Base-by-base conservation (phyloP, 2,329 filamentous ascomycete genomes). In the Xylariaceae sp. region DNA sequence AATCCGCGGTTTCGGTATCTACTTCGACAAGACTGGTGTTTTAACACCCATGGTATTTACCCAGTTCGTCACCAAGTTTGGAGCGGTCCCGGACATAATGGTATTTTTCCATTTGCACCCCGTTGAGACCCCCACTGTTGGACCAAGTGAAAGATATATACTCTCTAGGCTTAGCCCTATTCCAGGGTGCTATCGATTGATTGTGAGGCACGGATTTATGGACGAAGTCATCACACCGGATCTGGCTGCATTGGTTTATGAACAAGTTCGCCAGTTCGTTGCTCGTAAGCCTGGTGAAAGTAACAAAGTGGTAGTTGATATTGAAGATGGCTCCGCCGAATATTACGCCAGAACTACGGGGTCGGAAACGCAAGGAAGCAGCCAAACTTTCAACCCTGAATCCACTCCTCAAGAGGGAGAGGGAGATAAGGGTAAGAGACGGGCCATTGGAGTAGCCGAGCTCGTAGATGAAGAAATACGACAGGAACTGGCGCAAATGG, bases 1-100 rank as follows among this genome's bases (percentile, higher is more conserved):
- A 0, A 76, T 79, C 42, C 72, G 70, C 45, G 86, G 73, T 22
- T 74, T 79, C 6, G 86, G 83, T 1, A 81, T 91, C 44, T 90
- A 88, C 69, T 89, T 91, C 61, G 86, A 91, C 67, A 90, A 91
- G 65, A 74, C 79, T 1, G 85, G 86, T 35, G 75, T 79, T 29
- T 75, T 76, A 5, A 79, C 78, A 0, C 85, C 83, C 2, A 76
- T 75, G 6, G 82, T 85, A 8, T 89, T 88, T 62, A 78, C 80
- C 3, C 83, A 90, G 42, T 90, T 89, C 59, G 71, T 88, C 8
- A 77, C 74, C 40, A 89, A 89, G 59, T 83, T 90, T 50, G 77
- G 78, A 37, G 79, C 82, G 0, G 70, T 77, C 5, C 84, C 85
- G 0, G 80, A 86, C 22, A 76, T 87, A 10, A 75, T 79, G n/a